Evolutionary conservation across 768 basidiomycete genomes (phyloP).

Genomic region (Tremella mesenterica): DNA sequence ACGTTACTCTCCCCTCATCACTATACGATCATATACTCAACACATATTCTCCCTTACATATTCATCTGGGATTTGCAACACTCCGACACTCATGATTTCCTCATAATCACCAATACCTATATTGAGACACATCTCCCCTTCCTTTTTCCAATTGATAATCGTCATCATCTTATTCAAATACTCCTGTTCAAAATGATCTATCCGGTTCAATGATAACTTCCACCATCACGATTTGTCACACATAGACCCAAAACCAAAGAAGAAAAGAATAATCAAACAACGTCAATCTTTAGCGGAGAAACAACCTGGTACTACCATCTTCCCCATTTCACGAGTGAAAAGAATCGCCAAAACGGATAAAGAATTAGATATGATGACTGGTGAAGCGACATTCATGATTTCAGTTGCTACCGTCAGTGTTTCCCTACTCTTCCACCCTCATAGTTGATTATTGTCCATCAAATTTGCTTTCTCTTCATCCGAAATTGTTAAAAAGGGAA

Average conservation of each 20-base stretch:
- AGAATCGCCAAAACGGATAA: constrained; percentile 79
- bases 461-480: too few species aligned
- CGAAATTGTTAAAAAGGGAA: too few species aligned
- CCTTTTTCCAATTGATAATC: background rate
- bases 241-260: constrained; percentile 10
- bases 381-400: constrained; percentile 69
- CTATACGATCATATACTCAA: background rate
- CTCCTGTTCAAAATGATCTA: background rate
- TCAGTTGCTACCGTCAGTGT: constrained; percentile 64
- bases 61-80: background rate
- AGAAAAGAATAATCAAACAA: constrained; percentile 28
- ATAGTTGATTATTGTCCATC: background rate
- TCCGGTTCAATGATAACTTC: background rate
- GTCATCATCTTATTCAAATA: background rate
- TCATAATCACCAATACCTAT: background rate
- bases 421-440: background rate
- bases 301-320: constrained; percentile 59
- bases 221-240: background rate
- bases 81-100: background rate
- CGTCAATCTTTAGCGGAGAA: constrained; percentile 39
- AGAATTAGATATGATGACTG: constrained; percentile 51
- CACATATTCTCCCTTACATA: too few species aligned
- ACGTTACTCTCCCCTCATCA: background rate
- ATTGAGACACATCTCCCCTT: background rate
- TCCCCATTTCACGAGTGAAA: constrained; percentile 71